phyloP scores from a whole-genome alignment of 208 protist genomes.

The Strigomonas galati region DNA sequence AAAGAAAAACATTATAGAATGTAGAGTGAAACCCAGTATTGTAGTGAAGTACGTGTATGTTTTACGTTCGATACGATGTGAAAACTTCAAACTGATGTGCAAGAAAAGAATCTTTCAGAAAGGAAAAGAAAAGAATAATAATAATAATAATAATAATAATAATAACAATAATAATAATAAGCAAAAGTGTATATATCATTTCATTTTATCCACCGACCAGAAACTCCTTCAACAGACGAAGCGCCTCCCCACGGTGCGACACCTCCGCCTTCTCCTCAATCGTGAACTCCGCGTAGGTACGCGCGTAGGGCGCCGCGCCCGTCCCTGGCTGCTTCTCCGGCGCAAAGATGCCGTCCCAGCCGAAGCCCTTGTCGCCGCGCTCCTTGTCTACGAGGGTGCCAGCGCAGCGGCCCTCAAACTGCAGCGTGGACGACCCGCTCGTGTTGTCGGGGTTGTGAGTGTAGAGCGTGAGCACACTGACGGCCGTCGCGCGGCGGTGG shows the following conservation, averaged over 20 bases:
- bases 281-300: slow-evolving; percentile 91
- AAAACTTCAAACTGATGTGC: not conserved
- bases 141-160: slow-evolving; percentile 1
- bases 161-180: not conserved
- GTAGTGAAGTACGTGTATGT: no score
- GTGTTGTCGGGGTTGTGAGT: not conserved
- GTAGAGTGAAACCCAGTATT: no score
- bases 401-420: slow-evolving; percentile 68
- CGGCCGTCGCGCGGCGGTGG: slow-evolving; percentile 67
- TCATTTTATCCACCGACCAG: not conserved
- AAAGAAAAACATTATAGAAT: no score
- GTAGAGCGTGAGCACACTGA: slow-evolving; percentile 67
- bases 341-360: slow-evolving; percentile 97
- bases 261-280: slow-evolving; percentile 92
- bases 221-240: slow-evolving; percentile 27
- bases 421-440: slow-evolving; percentile 23
- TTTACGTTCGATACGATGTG: no score
- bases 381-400: slow-evolving; percentile 67
- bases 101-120: not conserved
- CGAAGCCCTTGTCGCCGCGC: slow-evolving; percentile 77
- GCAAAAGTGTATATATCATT: not conserved
- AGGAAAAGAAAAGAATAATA: not conserved
- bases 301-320: slow-evolving; percentile 17
- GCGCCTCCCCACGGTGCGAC: slow-evolving; percentile 91
- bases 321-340: slow-evolving; percentile 45